phyloP scores from a whole-genome alignment of 208 protist genomes.

The Leptomonas pyrrhocoris region DNA sequence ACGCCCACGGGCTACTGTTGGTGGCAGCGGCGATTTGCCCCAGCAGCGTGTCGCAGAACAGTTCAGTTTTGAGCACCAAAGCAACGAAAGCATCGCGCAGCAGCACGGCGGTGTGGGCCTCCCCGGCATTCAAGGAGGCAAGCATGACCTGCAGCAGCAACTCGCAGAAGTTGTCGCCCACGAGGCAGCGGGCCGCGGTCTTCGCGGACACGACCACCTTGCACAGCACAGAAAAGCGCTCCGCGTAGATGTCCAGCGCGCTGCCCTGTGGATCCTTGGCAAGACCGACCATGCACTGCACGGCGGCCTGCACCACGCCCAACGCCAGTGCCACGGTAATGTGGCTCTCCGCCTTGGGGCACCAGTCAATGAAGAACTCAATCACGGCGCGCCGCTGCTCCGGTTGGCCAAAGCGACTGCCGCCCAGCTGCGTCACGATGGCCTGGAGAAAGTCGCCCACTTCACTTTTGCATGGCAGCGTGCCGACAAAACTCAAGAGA shows the following conservation, averaged over 20 bases:
- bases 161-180: constrained; percentile 27
- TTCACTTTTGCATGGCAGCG: constrained; percentile 22
- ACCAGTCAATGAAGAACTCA: constrained; percentile 47
- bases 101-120: constrained; percentile 34
- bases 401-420: constrained; percentile 8
- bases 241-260: constrained; percentile 32
- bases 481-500: constrained; percentile 28
- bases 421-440: constrained; percentile 27
- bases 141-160: constrained; percentile 47
- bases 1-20: constrained; percentile 35
- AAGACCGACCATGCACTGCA: constrained; percentile 26
- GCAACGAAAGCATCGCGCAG: constrained; percentile 53
- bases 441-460: constrained; percentile 30
- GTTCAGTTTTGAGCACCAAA: constrained; percentile 47
- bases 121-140: constrained; percentile 10
- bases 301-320: constrained; percentile 28
- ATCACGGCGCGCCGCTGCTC: constrained; percentile 32
- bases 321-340: constrained; percentile 24
- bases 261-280: background rate
- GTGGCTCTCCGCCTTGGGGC: constrained; percentile 29
- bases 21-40: constrained; percentile 36
- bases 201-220: constrained; percentile 37
- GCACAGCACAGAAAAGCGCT: constrained; percentile 44
- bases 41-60: constrained; percentile 48
- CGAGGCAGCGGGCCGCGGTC: constrained; percentile 24